Conservation (phyloP, 1,284 basidiomycete species). For the Cryptococcus depauperatus region DNA sequence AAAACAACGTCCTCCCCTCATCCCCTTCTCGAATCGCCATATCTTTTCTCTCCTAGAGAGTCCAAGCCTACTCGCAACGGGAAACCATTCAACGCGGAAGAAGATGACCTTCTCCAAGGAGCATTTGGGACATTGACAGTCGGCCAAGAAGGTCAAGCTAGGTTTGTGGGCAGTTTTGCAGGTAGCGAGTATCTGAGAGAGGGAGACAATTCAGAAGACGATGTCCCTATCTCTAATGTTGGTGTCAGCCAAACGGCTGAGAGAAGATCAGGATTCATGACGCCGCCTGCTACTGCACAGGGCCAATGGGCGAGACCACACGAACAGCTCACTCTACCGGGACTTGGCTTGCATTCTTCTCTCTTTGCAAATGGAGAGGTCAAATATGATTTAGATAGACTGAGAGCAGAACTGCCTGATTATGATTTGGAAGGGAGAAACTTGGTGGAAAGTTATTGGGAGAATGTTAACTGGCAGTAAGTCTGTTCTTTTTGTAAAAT, state of each 20-base stretch:
- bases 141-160: conserved; percentile 31
- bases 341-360: conserved; percentile 11
- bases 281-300: conserved; percentile 14
- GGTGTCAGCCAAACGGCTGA: not conserved
- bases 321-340: not conserved
- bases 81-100: conserved; percentile 3
- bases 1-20: conserved; percentile 23
- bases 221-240: not conserved
- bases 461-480: conserved; percentile 46
- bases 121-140: conserved; percentile 42
- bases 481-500: conserved; percentile 5
- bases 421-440: conserved; percentile 34
- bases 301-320: conserved; percentile 2
- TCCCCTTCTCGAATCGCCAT: conserved; percentile 28
- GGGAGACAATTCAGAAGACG: conserved; percentile 9
- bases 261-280: conserved; percentile 6
- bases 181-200: conserved; percentile 37
- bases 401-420: conserved; percentile 31
- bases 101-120: conserved; percentile 28
- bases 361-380: conserved; percentile 12
- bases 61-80: conserved; percentile 2
- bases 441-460: conserved; percentile 38
- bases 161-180: conserved; percentile 39
- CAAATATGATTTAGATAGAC: conserved; percentile 16
- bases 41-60: conserved; percentile 28